Evolutionary conservation across 2,329 filamentous ascomycete genomes (phyloP), one percentile per base, ranked within the genome.

Genomic region (Microcera coccophila): DNA sequence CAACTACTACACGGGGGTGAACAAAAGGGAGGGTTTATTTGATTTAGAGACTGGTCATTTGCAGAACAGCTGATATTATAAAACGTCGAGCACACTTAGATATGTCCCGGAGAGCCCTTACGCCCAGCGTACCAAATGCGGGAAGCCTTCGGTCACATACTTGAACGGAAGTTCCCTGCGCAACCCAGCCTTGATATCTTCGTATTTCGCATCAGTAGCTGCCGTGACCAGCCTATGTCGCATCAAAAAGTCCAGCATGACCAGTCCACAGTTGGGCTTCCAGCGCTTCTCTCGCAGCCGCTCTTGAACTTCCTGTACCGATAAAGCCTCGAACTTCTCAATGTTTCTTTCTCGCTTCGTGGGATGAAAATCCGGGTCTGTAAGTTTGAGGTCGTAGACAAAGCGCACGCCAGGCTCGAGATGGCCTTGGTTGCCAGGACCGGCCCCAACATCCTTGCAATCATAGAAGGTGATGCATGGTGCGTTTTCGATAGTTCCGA

Each of bases 221-320:
- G 48, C 50, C 10, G 37, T 49, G 31, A 65, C 44, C 24, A 59
- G 54, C 4, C 55, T 52, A 41, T 60, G 59, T 15, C 63, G 59
- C 11, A 62, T 42, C 29, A 68, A 43, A 38, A 67, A 68, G 34
- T 66, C 62, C 18, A 68, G 49, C 60, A 66, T 67, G n/a, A 66
- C 63, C 5, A 68, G 48, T n/a, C 57, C 65, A 36, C 62, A 66
- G 39, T 66, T 67, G n/a, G 65, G 64, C 52, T 68, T 68, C 65
- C 65, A 68, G 20, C 41, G 41, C 8, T 48, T 39, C 4, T 41
- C 41, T 15, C 49, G 46, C 35, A 67, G 49, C 18, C 54, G 50
- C 17, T 42, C 32, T 52, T 59, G 61, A 24, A 68, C 58, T 17
- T 65, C 51, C 3, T 59, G 52, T 10, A 66, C 51, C 2, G 54